These are phyloP conservation scores for Cylindrotheca fusiformis DNA, from an alignment of 108 stramenopile species.

Conservation along the genomic window DNA sequence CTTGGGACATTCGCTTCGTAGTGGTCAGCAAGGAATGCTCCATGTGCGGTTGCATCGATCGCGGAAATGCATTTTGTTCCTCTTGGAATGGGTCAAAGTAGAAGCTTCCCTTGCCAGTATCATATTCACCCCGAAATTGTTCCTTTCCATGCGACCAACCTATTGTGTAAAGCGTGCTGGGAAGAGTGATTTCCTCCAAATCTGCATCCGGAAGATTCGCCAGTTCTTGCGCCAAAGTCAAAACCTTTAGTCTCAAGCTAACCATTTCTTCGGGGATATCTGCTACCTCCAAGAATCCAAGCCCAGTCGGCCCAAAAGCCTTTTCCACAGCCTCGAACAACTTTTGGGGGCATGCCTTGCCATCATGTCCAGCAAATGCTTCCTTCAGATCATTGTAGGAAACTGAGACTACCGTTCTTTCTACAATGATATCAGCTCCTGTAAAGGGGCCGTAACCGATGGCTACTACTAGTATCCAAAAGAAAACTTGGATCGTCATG, in stretches of 20 bases:
- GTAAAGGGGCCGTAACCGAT: too few relatives aligned
- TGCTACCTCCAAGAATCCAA: constrained; percentile 76
- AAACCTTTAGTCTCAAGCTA: constrained; percentile 36
- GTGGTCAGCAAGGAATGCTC: constrained; percentile 75
- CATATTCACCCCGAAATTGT: constrained; percentile 55
- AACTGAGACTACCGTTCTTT: constrained; percentile 35
- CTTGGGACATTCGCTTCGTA: constrained; percentile 63
- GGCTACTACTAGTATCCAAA: too few relatives aligned
- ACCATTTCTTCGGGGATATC: constrained; percentile 41
- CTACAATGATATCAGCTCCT: too few relatives aligned
- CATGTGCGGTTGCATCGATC: constrained; percentile 58
- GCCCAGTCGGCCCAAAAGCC: constrained; percentile 47
- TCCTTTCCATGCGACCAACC: constrained; percentile 95
- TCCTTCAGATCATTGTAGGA: constrained; percentile 42
- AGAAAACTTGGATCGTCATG: too few relatives aligned
- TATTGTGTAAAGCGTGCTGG: constrained; percentile 70
- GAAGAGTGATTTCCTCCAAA: constrained; percentile 52
- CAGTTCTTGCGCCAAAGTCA: constrained; percentile 63
- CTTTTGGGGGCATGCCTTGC: constrained; percentile 3
- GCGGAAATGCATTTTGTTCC: constrained; percentile 84
- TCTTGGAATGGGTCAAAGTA: constrained; percentile 88
- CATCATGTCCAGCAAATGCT: constrained; percentile 10
- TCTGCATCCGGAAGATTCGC: constrained; percentile 47
- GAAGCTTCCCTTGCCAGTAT: constrained; percentile 88
- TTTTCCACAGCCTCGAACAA: constrained; percentile 35